A percentile compares a stretch with the other conserved stretches of the same genome.
Conservation (phyloP, 2,329 filamentous ascomycete genomes). For the Aspergillus uvarum region DNA sequence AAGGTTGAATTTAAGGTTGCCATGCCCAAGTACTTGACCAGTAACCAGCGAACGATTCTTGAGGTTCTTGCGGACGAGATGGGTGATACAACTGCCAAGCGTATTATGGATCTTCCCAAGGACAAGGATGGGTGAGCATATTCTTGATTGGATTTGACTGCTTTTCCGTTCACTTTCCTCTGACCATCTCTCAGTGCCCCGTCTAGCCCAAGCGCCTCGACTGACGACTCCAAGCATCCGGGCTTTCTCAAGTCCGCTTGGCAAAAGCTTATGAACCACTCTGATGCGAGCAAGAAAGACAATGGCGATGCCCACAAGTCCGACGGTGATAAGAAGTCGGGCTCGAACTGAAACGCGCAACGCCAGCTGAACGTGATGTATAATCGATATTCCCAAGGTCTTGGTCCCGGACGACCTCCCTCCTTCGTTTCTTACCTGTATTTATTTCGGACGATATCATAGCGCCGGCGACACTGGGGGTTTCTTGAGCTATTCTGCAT, state of each 20-base stretch:
- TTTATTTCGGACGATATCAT: slow-evolving; percentile 36
- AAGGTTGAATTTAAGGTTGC: slow-evolving; percentile 90
- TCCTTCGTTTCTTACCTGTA: slow-evolving; percentile 29
- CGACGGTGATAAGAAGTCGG: slow-evolving; percentile 33
- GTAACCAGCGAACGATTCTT: slow-evolving; percentile 87
- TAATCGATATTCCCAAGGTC: slow-evolving; percentile 23
- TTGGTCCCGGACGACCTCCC: slow-evolving; percentile 8
- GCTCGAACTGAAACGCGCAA: slow-evolving; percentile 33
- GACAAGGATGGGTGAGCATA: slow-evolving; percentile 54
- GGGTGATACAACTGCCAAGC: slow-evolving; percentile 85
- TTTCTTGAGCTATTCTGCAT: slow-evolving; percentile 18
- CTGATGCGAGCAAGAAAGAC: slow-evolving; percentile 32
- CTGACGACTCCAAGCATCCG: slow-evolving; percentile 70
- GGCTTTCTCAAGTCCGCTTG: slow-evolving; percentile 91
- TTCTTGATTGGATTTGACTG: background rate
- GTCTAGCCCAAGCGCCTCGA: slow-evolving; percentile 18
- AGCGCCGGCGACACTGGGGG: slow-evolving; percentile 39
- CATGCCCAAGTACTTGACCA: slow-evolving; percentile 91
- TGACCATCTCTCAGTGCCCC: slow-evolving; percentile 22
- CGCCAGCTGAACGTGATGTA: slow-evolving; percentile 13
- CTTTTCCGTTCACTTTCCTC: background rate
- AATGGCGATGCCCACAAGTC: slow-evolving; percentile 25
- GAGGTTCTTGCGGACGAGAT: slow-evolving; percentile 98
- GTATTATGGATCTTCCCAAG: slow-evolving; percentile 76
- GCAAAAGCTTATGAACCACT: slow-evolving; percentile 84